These are phyloP conservation scores for Platanthera guangdongensis DNA, from an alignment of 106 monocot genomes.

Conservation along the genomic window DNA sequence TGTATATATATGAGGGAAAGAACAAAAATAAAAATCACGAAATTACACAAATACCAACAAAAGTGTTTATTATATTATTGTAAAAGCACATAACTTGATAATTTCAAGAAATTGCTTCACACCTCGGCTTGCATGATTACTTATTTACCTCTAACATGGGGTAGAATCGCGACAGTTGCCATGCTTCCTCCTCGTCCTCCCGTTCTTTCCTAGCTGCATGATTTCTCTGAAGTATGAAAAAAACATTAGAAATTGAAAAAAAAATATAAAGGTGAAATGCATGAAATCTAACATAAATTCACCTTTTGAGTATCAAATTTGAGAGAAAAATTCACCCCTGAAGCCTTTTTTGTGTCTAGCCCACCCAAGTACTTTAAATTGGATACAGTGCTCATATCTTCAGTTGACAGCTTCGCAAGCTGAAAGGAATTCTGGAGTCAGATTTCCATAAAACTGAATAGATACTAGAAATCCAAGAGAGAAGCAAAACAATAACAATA, in stretches of 20 bases:
- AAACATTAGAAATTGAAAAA: not conserved
- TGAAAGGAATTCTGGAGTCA: slow-evolving; percentile 19
- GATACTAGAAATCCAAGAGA: not conserved
- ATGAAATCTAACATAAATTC: not conserved
- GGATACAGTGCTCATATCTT: slow-evolving; percentile 48
- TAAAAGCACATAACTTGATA: not conserved
- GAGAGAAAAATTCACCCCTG: slow-evolving; percentile 36
- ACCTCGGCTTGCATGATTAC: not conserved
- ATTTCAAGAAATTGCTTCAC: not conserved
- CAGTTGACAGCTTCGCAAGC: slow-evolving; percentile 58
- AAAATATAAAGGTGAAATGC: not conserved
- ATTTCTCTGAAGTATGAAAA: slow-evolving; percentile 36
- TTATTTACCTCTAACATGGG: slow-evolving; percentile 59
- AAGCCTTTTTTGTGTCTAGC: slow-evolving; percentile 40
- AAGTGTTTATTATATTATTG: no score
- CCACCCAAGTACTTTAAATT: slow-evolving; percentile 60
- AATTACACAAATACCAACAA: no score
- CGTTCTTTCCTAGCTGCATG: slow-evolving; percentile 51
- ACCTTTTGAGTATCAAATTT: slow-evolving; percentile 58
- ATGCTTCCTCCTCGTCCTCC: slow-evolving; percentile 41
- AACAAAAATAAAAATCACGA: no score
- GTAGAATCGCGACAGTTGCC: slow-evolving; percentile 56
- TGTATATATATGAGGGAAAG: no score
- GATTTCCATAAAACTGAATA: not conserved
- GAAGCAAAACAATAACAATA: not conserved